Conservation (phyloP, 2,329 filamentous ascomycete genomes). For the Penicillium paneum region DNA sequence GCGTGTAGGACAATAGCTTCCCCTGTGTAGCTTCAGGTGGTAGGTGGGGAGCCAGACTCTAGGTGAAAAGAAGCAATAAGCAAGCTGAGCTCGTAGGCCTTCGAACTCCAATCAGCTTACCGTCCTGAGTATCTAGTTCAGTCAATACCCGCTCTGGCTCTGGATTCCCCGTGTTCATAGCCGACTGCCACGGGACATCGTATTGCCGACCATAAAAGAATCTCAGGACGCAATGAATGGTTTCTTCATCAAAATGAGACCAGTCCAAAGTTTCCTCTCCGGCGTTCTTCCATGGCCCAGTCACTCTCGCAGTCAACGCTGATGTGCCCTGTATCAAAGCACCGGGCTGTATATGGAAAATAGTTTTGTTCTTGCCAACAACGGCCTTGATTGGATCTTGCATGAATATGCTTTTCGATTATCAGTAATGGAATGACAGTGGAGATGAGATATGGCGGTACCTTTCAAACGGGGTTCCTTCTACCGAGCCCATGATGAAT, state of each 20-base stretch:
- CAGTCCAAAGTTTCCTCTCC: background rate
- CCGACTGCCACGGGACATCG: background rate
- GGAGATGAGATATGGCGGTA: no score
- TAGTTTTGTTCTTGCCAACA: no score
- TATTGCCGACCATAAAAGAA: background rate
- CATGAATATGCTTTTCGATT: no score
- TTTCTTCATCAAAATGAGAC: background rate
- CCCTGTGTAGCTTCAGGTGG: background rate
- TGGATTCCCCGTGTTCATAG: background rate
- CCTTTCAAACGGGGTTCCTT: no score
- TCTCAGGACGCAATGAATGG: background rate
- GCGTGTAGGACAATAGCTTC: background rate
- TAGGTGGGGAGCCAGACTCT: background rate
- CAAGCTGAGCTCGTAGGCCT: background rate
- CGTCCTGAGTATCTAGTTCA: background rate
- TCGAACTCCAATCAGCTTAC: background rate
- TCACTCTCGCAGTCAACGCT: background rate
- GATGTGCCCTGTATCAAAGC: no score
- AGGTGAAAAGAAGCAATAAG: background rate
- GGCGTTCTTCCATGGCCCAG: background rate
- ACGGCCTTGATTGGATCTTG: no score
- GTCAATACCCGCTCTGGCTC: background rate
- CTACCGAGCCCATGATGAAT: no score
- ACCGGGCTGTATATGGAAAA: no score
- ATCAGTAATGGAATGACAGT: no score